Evolutionary conservation across 129 eudicot genomes (phyloP), one percentile per base, ranked within the genome.

Genomic region (Artemisia argyi): DNA sequence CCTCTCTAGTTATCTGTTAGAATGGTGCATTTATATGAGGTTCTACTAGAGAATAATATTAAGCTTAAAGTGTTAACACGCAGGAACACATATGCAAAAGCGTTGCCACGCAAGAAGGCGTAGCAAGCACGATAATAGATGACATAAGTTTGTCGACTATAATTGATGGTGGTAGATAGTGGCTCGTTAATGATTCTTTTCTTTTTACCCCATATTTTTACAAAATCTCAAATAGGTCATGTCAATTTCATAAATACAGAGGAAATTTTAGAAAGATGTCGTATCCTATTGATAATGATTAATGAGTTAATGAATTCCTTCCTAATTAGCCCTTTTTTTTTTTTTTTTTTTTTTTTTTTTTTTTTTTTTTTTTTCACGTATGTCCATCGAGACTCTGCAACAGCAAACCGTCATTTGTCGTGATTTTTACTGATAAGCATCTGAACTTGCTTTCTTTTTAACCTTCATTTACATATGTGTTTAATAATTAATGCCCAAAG

Each of bases 251-350:
- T 28, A 62, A 61, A 61, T 26, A 61, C 20, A 30, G 13, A 62
- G 48, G 49, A 62, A n/a, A 62, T 15, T 30, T 52, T 15, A 53
- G 50, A 68, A 68, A 68, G 48, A 24, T 49, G 14, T 67, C 12
- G 14, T 14, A 63, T 63, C 68, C 54, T 46, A 11, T 65, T 19
- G 70, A 65, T 20, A 35, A 54, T 39, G 49, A 54, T 56, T 6
- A 32, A 54, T 30, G 28, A 55, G 13, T 54, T 30, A 20, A 30
- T 30, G 35, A 30, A 30, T 28, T 69, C 9, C 63, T 69, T 54
- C 52, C 16, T 35, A 68, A 32, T 51, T 24, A 68, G 49, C 73
- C 59, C 48, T n/a, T n/a, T n/a, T n/a, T n/a, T n/a, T n/a, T n/a
- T n/a, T n/a, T n/a, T n/a, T n/a, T n/a, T n/a, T n/a, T n/a, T n/a